Evolutionary conservation across 257 asterid species (phyloP), one percentile per base, ranked within the genome.

Genomic region (Solanum commersonii): DNA sequence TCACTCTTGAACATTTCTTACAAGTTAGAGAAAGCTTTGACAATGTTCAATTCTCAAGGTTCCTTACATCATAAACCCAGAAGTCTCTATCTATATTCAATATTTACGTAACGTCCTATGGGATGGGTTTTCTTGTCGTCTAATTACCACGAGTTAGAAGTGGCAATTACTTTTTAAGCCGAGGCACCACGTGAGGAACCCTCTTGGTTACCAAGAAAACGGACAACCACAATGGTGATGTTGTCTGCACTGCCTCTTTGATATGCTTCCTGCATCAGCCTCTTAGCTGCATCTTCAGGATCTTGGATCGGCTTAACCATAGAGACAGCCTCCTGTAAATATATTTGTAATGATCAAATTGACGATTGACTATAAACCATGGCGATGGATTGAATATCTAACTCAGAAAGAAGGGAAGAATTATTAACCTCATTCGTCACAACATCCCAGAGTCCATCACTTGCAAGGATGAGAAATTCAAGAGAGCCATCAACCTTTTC

Each of bases 371-470:
- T 46, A 81, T 29, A 81, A 44, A 79, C 25, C 25, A 15, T 25
- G 65, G 25, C 1, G 49, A 71, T 70, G 12, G 5, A 29, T 70
- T 42, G 12, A 15, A 16, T 68, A 18, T 67, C 20, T 37, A 86
- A 37, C 35, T 10, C 2, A 31, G 67, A 68, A 71, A 42, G 34
- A 38, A 35, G 44, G 59, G 60, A 79, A 35, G 31, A 44, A 23
- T 27, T 12, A 40, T 56, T 8, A 84, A 92, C 99, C 96, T 96
- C 98, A 87, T 96, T 96, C 31, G 98, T 95, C 37, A 96, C 99
- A 8, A 96, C 98, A 29, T 96, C 98, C 98, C 98, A 96, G 10
- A 96, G 98, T 87, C 98, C 98, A 78, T 96, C 98, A 78, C 98
- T 96, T 44, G 98, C 99, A 31, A 96, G 98, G 94, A 96, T 96